Percentiles rank a stretch among this genome's conserved stretches.
phyloP scores from a whole-genome alignment of 179 eudicot genomes.

The Nepenthes alata region DNA sequence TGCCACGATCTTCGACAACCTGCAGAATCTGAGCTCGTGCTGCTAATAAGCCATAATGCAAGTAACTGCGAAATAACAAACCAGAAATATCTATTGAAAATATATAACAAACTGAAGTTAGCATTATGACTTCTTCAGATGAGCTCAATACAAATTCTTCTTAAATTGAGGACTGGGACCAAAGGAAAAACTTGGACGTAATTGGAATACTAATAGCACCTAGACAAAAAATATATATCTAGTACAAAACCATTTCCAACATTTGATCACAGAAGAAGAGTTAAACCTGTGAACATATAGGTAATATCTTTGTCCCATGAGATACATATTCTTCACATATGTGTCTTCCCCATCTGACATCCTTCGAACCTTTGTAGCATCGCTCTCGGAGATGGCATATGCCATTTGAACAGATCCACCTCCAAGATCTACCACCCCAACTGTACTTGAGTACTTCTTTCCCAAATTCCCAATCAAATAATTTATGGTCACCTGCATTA shows the following conservation, averaged over 20 bases:
- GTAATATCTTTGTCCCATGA: slow-evolving; percentile 65
- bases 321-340: slow-evolving; percentile 86
- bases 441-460: slow-evolving; percentile 59
- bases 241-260: background rate
- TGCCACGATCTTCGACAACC: slow-evolving; percentile 45
- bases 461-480: slow-evolving; percentile 75
- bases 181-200: too few relatives aligned
- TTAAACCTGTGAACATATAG: slow-evolving; percentile 87
- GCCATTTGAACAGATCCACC: slow-evolving; percentile 99
- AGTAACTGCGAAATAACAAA: slow-evolving; percentile 44
- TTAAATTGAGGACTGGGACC: too few relatives aligned
- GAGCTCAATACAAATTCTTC: too few relatives aligned
- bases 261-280: slow-evolving; percentile 6
- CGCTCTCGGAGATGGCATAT: slow-evolving; percentile 82
- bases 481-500: slow-evolving; percentile 72
- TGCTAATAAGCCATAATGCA: slow-evolving; percentile 85
- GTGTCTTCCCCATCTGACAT: slow-evolving; percentile 56
- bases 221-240: too few relatives aligned
- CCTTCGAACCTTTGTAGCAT: slow-evolving; percentile 85
- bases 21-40: slow-evolving; percentile 93
- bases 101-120: background rate
- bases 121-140: too few relatives aligned
- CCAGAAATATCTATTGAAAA: too few relatives aligned
- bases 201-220: too few relatives aligned
- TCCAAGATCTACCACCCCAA: slow-evolving; percentile 98